Percentiles rank a stretch among this genome's conserved stretches.
Conservation (phyloP, 139 green algal species). For the Eudorina sp. region DNA sequence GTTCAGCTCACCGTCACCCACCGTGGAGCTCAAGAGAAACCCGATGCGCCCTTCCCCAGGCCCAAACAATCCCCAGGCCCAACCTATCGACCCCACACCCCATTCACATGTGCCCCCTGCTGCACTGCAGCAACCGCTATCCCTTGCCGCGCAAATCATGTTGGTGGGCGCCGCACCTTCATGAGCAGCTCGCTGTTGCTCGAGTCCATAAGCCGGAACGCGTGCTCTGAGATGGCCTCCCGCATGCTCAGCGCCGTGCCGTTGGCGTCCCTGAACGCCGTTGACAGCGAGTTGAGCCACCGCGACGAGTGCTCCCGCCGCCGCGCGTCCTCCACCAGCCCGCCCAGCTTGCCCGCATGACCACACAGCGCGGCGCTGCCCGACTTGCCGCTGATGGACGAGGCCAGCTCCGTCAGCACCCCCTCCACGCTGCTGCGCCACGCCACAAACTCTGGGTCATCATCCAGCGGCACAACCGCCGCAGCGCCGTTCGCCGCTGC, state of each 20-base stretch:
- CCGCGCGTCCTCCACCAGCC: slow-evolving; percentile 44
- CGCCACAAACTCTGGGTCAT: background rate
- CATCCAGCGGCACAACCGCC: background rate
- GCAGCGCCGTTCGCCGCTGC: background rate
- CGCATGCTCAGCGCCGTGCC: slow-evolving; percentile 51
- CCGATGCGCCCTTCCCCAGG: no score
- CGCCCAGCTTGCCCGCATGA: background rate
- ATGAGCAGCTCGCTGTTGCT: slow-evolving; percentile 55
- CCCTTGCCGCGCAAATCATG: no score
- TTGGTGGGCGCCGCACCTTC: no score
- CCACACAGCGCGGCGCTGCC: slow-evolving; percentile 6
- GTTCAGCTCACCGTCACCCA: no score
- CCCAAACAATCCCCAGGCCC: no score
- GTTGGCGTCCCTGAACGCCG: slow-evolving; percentile 5
- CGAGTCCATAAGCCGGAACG: slow-evolving; percentile 62
- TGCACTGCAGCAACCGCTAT: background rate
- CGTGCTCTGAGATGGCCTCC: slow-evolving; percentile 60
- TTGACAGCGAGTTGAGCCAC: slow-evolving; percentile 53
- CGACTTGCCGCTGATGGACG: background rate
- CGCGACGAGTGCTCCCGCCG: slow-evolving; percentile 19
- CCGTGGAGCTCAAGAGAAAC: no score
- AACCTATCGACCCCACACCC: background rate
- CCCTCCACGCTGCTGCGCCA: slow-evolving; percentile 41
- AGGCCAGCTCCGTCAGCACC: slow-evolving; percentile 4
- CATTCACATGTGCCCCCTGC: background rate